Percentiles rank a stretch among this genome's conserved stretches.
These are phyloP conservation scores for Escallonia rubra DNA, from an alignment of 129 eudicot genomes.

Conservation along the genomic window DNA sequence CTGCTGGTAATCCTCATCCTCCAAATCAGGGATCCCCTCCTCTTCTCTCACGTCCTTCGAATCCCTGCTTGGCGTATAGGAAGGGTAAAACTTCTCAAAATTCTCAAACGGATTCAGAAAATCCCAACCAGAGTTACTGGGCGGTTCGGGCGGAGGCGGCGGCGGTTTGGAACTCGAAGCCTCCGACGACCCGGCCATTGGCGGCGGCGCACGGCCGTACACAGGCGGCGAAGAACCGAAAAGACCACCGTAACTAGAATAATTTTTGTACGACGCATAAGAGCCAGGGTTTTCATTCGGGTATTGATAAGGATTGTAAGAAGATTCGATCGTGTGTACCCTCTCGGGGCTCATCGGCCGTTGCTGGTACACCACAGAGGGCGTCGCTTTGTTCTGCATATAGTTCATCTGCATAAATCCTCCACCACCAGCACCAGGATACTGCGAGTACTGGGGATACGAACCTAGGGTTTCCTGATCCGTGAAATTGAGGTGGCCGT, in stretches of 20 bases:
- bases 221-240: not conserved
- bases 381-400: conserved; percentile 63
- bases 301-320: conserved; percentile 32
- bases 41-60: conserved; percentile 85
- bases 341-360: conserved; percentile 57
- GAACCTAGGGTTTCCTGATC: conserved; percentile 23
- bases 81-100: conserved; percentile 52
- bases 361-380: conserved; percentile 70
- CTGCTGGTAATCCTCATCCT: conserved; percentile 63
- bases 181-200: conserved; percentile 7
- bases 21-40: conserved; percentile 96
- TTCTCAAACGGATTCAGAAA: conserved; percentile 74
- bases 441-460: not conserved
- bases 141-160: conserved; percentile 82
- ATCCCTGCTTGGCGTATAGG: conserved; percentile 65
- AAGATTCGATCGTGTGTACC: conserved; percentile 30
- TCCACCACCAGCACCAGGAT: conserved; percentile 20
- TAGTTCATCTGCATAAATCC: conserved; percentile 56
- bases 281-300: conserved; percentile 21
- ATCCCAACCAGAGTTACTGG: conserved; percentile 68
- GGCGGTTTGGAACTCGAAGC: conserved; percentile 38
- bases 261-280: conserved; percentile 7
- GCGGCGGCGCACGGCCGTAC: conserved; percentile 23
- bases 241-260: not conserved
- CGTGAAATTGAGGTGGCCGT: conserved; percentile 17